A percentile compares a stretch with the other conserved stretches of the same genome.
These are phyloP conservation scores for Irpex lacteus DNA, from an alignment of 1,284 basidiomycete species.

Conservation along the genomic window DNA sequence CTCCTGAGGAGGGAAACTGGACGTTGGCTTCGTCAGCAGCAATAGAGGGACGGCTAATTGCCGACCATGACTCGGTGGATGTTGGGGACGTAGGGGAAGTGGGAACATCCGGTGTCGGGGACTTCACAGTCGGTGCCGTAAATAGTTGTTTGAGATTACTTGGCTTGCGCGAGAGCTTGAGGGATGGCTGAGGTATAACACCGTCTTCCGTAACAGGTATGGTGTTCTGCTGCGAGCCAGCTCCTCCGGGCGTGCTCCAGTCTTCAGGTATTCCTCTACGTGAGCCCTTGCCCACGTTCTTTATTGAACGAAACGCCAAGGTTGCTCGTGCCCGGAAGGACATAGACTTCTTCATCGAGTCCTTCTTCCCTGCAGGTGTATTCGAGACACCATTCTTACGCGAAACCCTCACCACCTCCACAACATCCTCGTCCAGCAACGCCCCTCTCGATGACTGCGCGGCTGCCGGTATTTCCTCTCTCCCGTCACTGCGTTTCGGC, in stretches of 20 bases:
- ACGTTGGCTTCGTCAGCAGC: slow-evolving; percentile 21
- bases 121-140: slow-evolving; percentile 11
- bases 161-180: slow-evolving; percentile 22
- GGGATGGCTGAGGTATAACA: slow-evolving; percentile 12
- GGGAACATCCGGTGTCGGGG: slow-evolving; percentile 17
- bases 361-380: slow-evolving; percentile 18
- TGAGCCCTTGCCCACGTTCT: slow-evolving; percentile 43
- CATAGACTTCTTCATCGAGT: slow-evolving; percentile 41
- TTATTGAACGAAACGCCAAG: slow-evolving; percentile 60
- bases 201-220: slow-evolving; percentile 6
- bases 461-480: slow-evolving; percentile 14
- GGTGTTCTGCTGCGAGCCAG: slow-evolving; percentile 8
- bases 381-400: slow-evolving; percentile 38
- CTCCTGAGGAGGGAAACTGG: slow-evolving; percentile 6
- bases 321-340: slow-evolving; percentile 58
- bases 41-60: slow-evolving; percentile 15
- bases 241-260: slow-evolving; percentile 6
- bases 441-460: slow-evolving; percentile 24
- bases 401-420: slow-evolving; percentile 67
- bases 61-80: slow-evolving; percentile 12
- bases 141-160: slow-evolving; percentile 28
- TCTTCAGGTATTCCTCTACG: slow-evolving; percentile 9
- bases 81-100: slow-evolving; percentile 16
- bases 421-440: slow-evolving; percentile 46
- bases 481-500: slow-evolving; percentile 22